Conservation (phyloP, 2,329 filamentous ascomycete species). For the Fusarium nanum region DNA sequence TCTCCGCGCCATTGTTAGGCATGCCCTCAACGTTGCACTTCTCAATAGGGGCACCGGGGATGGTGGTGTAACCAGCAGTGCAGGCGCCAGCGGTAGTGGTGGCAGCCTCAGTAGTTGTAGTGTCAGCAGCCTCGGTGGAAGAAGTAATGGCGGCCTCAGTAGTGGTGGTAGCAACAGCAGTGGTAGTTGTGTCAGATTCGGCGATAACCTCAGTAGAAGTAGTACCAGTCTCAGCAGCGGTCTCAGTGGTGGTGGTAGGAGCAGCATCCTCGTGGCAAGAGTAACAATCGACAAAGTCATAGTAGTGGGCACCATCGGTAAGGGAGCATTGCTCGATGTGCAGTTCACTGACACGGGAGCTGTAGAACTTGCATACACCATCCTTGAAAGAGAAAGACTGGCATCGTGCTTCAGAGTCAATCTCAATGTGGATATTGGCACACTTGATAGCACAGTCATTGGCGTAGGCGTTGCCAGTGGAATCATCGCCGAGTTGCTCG, state of each 20-base stretch:
- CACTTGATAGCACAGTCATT: neutral
- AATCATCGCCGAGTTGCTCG: neutral
- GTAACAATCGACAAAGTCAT: conserved; percentile 7
- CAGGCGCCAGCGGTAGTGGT: neutral
- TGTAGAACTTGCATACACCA: neutral
- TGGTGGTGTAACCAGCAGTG: conserved; percentile 2
- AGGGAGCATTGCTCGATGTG: accelerated
- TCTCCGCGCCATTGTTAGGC: neutral
- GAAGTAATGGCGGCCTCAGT: neutral
- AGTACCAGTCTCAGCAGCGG: neutral
- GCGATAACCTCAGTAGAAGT: neutral
- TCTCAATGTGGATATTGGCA: neutral
- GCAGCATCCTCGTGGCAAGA: conserved; percentile 6
- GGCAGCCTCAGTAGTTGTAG: conserved; percentile 2
- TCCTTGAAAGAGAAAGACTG: neutral
- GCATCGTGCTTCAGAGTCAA: neutral
- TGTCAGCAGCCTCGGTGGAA: neutral
- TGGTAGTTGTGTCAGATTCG: neutral
- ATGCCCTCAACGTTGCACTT: neutral
- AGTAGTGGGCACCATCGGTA: neutral
- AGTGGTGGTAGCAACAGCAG: neutral
- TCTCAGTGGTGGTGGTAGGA: neutral
- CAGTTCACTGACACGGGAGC: neutral
- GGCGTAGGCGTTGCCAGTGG: neutral
- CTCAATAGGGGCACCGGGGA: neutral